phyloP scores from a whole-genome alignment of 2,329 filamentous ascomycete genomes.

The Mollisiaceae sp. region DNA sequence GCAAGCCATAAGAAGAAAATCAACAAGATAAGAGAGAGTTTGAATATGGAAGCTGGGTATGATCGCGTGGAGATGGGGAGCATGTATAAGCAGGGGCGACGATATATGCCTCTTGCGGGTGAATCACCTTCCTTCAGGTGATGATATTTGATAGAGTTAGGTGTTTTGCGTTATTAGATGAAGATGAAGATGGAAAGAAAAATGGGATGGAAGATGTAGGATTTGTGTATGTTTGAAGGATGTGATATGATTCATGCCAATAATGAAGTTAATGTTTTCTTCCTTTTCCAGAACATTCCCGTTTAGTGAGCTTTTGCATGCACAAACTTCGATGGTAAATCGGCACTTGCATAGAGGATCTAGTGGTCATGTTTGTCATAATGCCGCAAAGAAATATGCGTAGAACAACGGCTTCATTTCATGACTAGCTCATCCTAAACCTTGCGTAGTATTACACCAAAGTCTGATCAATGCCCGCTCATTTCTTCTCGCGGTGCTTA shows the following conservation, averaged over 20 bases:
- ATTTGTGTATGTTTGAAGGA: neutral
- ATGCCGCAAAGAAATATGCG: neutral
- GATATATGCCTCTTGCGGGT: slow-evolving; percentile 23
- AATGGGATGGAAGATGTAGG: neutral
- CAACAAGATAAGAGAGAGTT: slow-evolving; percentile 23
- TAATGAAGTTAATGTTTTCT: neutral
- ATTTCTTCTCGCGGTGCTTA: neutral
- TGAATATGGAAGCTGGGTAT: slow-evolving; percentile 25
- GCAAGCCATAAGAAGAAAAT: slow-evolving; percentile 29
- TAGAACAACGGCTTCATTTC: neutral
- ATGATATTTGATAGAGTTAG: neutral
- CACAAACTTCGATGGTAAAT: no score
- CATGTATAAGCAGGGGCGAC: slow-evolving; percentile 13
- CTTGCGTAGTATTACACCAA: neutral
- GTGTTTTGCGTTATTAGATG: neutral
- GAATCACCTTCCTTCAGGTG: neutral
- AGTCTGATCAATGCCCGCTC: no score
- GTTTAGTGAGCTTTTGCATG: no score
- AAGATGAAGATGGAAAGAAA: neutral
- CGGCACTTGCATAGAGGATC: no score
- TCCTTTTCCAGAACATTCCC: no score
- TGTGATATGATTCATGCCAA: neutral
- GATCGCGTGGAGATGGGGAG: slow-evolving; percentile 16
- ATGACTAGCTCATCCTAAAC: neutral
- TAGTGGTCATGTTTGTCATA: neutral